phyloP scores from a whole-genome alignment of 495 filamentous ascomycete species.

The Penicillium crystallinum region DNA sequence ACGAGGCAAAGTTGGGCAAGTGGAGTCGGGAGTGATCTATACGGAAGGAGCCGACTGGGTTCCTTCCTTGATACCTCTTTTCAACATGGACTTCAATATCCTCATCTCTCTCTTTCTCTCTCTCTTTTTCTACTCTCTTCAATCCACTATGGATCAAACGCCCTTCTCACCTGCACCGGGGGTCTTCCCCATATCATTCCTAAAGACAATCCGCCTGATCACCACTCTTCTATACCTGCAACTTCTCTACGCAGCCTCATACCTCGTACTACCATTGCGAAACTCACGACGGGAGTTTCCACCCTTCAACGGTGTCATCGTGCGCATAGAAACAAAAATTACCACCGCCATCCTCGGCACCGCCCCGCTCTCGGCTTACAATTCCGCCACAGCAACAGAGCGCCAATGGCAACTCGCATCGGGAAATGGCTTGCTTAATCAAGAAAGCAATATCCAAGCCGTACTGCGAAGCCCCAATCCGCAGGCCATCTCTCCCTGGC shows the following conservation, averaged over 20 bases:
- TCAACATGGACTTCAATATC: too few relatives aligned
- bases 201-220: conserved; percentile 11
- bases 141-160: background rate
- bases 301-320: conserved; percentile 10
- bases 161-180: background rate
- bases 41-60: background rate
- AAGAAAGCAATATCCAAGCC: background rate
- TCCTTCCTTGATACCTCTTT: background rate
- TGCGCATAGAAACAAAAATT: conserved; percentile 6
- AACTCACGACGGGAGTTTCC: conserved; percentile 7
- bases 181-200: conserved; percentile 14
- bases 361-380: conserved; percentile 12
- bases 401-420: background rate
- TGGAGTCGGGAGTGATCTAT: conserved; percentile 4
- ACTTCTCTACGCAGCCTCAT: conserved; percentile 17
- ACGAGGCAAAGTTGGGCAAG: conserved; percentile 1
- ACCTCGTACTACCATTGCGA: conserved; percentile 11
- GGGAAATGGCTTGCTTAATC: background rate
- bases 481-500: background rate
- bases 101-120: too few relatives aligned
- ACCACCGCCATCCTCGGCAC: conserved; percentile 12
- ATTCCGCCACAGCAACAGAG: conserved; percentile 11
- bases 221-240: conserved; percentile 18
- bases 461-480: background rate
- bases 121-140: background rate